Percentiles rank a stretch among this genome's conserved stretches.
phyloP scores from a whole-genome alignment of 2,329 filamentous ascomycete genomes.

The Iodosphaeria phyllophila region DNA sequence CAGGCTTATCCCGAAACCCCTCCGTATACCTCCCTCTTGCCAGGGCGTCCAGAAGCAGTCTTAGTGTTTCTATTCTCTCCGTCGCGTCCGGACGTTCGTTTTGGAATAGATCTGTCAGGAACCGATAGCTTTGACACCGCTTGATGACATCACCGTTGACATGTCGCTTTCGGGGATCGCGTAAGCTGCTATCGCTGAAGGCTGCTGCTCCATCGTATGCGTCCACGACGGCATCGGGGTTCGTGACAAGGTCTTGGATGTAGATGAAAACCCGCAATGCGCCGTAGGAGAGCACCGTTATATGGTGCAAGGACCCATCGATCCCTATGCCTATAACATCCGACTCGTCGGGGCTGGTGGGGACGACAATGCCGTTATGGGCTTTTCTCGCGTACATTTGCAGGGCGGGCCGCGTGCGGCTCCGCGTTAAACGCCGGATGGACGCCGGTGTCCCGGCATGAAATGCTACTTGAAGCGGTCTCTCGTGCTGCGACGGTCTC shows the following conservation, averaged over 20 bases:
- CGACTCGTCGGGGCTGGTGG: slow-evolving; percentile 22
- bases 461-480: slow-evolving; percentile 29
- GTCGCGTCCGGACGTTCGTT: too few species aligned
- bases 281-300: slow-evolving; percentile 42
- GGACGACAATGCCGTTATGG: slow-evolving; percentile 19
- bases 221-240: slow-evolving; percentile 4
- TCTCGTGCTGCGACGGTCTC: slow-evolving; percentile 23
- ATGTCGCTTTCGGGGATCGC: too few species aligned
- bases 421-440: slow-evolving; percentile 35
- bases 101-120: too few species aligned
- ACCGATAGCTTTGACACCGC: too few species aligned
- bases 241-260: slow-evolving; percentile 50
- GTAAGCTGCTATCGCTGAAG: too few species aligned
- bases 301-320: slow-evolving; percentile 50
- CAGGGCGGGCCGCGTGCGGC: slow-evolving; percentile 34
- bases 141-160: too few species aligned
- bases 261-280: slow-evolving; percentile 54
- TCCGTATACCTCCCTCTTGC: too few species aligned
- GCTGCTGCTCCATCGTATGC: too few species aligned
- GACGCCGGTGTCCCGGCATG: slow-evolving; percentile 35
- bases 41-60: too few species aligned
- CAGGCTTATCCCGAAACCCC: too few species aligned
- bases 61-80: too few species aligned
- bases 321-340: slow-evolving; percentile 47
- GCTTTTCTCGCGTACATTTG: slow-evolving; percentile 14